Evolutionary conservation across 768 basidiomycete species (phyloP).

Genomic region (Russula sp.): DNA sequence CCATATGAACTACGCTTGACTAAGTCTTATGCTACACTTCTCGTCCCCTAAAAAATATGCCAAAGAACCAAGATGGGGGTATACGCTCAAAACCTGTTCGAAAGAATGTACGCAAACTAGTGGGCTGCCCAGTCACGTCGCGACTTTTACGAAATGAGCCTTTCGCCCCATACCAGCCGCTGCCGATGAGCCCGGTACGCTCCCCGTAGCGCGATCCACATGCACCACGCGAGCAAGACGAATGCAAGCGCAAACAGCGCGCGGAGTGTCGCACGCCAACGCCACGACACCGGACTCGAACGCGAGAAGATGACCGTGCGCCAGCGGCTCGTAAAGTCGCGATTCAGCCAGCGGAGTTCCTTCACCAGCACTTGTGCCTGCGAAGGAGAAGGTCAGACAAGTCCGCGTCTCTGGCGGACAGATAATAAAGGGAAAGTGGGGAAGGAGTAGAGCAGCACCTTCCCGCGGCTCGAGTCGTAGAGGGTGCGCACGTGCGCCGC

Average conservation of each 20-base stretch:
- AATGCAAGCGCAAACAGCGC: constrained; percentile 37
- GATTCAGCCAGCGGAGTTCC: constrained; percentile 71
- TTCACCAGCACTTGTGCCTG: constrained; percentile 62
- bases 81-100: not conserved
- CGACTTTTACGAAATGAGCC: constrained; percentile 55
- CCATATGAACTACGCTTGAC: not conserved
- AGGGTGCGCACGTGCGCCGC: constrained; percentile 53
- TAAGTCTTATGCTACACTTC: constrained; percentile 9
- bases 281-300: constrained; percentile 64
- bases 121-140: not conserved
- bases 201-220: constrained; percentile 57
- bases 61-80: constrained; percentile 3
- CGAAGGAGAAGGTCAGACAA: not conserved
- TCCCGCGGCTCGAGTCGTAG: constrained; percentile 68
- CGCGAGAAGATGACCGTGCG: constrained; percentile 68
- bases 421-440: not conserved
- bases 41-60: not conserved
- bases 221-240: constrained; percentile 50
- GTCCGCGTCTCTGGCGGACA: not conserved
- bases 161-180: constrained; percentile 76
- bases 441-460: constrained; percentile 37
- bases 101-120: not conserved
- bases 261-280: constrained; percentile 63
- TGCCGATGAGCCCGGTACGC: constrained; percentile 71
- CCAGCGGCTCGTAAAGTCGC: constrained; percentile 71